Evolutionary conservation across 768 basidiomycete genomes (phyloP), one percentile per base, ranked within the genome.

Genomic region (Psilocybe tampanensis): DNA sequence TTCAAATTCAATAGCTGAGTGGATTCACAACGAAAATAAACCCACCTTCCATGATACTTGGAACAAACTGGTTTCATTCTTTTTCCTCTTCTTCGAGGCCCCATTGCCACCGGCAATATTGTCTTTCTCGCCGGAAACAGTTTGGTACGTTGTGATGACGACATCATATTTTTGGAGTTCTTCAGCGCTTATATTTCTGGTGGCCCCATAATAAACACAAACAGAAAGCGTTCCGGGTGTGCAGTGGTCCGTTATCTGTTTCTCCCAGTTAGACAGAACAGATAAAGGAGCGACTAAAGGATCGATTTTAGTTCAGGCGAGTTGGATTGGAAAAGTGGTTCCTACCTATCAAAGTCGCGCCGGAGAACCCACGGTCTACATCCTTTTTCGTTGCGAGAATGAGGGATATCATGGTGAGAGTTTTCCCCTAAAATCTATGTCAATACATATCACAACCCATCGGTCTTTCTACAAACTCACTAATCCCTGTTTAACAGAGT

Each of bases 251-350:
- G 79, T 68, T 8, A 94, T 84, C 68, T 94, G 92, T 62, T 90
- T 88, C 68, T 91, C 89, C 92, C 92, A 94, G 63, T 94, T 95
- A 6, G 90, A 92, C 8, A 95, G 73, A 7, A 95, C 85, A 8
- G 91, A 93, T 22, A 95, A 82, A 4, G 93, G 93, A 8, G 81
- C 84, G 47, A 95, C 92, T 94, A 59, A 5, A 57, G 21, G 24
- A 51, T 1, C 33, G 32, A 41, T 56, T 4, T 39, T 24, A 18
- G 19, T 21, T 23, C 54, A 52, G 44, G 19, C 24, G 47, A 17
- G n/a, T 26, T 23, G 8, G 36, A 29, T 52, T 1, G 44, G 12
- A 22, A 47, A 9, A 6, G 33, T 13, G 1, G 44, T 39, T 59
- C 80, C 50, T 61, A 90, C 94, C 90, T 23, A 97, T 89, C 29